Evolutionary conservation across 441 rosid genomes (phyloP), one percentile per base, ranked within the genome.

Genomic region (Populus tomentosa): DNA sequence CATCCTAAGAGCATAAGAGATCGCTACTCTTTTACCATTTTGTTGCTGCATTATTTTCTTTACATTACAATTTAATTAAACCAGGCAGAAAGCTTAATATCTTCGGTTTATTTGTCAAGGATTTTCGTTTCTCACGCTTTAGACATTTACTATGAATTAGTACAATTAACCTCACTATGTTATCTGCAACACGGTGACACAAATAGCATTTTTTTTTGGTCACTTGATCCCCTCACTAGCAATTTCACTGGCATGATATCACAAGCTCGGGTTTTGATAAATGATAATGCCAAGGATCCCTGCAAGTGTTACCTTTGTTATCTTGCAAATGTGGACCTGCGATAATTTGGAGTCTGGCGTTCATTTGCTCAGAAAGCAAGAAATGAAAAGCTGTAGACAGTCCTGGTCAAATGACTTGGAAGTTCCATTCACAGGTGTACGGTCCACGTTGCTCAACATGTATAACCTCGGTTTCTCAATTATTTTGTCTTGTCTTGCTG

Each of bases 1-100:
- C 28, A n/a, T 72, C 35, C 76, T 35, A 56, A 53, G 36, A 67
- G 76, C 73, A 77, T 66, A 75, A 74, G 78, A 50, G 10, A 61
- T n/a, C 42, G 65, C 38, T 66, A 30, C 16, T 20, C 53, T 72
- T 14, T 46, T 20, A 35, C 14, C 0, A 16, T 14, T 14, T 78
- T 24, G 23, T 77, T 71, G 72, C 26, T 4, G 62, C 69, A 70
- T 6, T 14, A 38, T 8, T 3, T 63, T 63, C 30, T 24, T 20
- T 74, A 26, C 3, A 5, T 28, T 65, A 14, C 24, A 42, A 50
- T 5, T 26, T 62, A 32, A 32, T 46, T 24, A 30, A n/a, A 56
- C 16, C 72, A 53, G 67, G 53, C 23, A 33, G 20, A 30, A 53
- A 53, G 61, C 61, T 16, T 53, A 53, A 16, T 53, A 53, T 53